Percentiles rank a stretch among this genome's conserved stretches.
Evolutionary conservation across 257 asterid species (phyloP).

Genomic region (Nicotiana benthamiana): DNA sequence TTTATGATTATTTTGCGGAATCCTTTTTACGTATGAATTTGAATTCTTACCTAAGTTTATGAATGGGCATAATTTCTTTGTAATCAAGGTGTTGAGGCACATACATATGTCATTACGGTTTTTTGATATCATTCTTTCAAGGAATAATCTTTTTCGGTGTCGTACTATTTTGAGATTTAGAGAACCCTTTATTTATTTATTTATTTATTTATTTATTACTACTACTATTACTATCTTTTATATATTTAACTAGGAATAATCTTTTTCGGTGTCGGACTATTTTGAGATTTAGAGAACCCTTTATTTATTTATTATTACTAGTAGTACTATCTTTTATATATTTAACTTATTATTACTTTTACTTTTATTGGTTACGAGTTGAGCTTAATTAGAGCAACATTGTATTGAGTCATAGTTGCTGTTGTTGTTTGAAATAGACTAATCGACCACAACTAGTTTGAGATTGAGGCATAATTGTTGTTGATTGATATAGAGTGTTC

Average conservation of each 20-base stretch:
- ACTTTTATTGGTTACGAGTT: no score
- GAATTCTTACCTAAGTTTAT: neutral
- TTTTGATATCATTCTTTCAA: neutral
- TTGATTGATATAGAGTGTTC: neutral
- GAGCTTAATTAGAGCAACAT: no score
- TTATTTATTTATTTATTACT: neutral
- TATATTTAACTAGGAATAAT: neutral
- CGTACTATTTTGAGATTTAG: neutral
- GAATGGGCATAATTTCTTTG: neutral
- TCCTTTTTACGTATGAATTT: neutral
- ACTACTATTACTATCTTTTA: no score
- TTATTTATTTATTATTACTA: neutral
- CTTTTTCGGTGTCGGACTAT: neutral
- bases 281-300: neutral
- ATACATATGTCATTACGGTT: neutral
- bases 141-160: neutral
- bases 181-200: neutral
- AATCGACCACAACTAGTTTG: neutral
- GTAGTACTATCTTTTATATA: no score
- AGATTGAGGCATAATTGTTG: neutral
- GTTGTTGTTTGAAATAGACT: neutral
- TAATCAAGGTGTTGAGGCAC: neutral
- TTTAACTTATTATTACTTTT: no score
- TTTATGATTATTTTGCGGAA: neutral
- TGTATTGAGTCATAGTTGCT: no score